These are phyloP conservation scores for Gossypium turneri DNA, from an alignment of 345 rosid genomes.

Conservation along the genomic window DNA sequence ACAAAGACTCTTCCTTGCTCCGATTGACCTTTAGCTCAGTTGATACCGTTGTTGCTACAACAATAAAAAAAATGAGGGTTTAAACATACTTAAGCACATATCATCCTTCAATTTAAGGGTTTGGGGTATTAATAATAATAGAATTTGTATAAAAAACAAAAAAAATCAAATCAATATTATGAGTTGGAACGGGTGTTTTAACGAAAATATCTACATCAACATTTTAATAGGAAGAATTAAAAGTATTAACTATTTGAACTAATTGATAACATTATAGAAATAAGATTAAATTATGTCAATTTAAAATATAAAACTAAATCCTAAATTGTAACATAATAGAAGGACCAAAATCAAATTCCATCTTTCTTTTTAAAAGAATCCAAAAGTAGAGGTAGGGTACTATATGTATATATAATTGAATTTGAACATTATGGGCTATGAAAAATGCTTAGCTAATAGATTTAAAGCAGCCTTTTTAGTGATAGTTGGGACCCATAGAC, in stretches of 20 bases:
- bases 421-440: neutral
- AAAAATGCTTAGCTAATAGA: neutral
- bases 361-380: neutral
- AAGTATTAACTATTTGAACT: neutral
- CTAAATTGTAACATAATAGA: neutral
- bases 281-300: too few relatives aligned
- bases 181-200: neutral
- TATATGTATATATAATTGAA: neutral
- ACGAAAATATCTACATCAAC: neutral
- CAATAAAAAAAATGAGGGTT: too few relatives aligned
- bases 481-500: conserved; percentile 5
- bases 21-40: too few relatives aligned
- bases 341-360: neutral
- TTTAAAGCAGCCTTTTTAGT: neutral
- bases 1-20: too few relatives aligned
- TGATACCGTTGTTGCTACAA: too few relatives aligned
- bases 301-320: neutral
- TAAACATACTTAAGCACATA: too few relatives aligned
- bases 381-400: neutral
- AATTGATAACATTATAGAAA: too few relatives aligned
- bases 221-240: neutral
- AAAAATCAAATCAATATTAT: too few relatives aligned
- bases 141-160: too few relatives aligned
- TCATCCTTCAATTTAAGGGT: too few relatives aligned
- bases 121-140: too few relatives aligned